phyloP scores from a whole-genome alignment of 306 rosid genomes.

The Acacia crassicarpa region DNA sequence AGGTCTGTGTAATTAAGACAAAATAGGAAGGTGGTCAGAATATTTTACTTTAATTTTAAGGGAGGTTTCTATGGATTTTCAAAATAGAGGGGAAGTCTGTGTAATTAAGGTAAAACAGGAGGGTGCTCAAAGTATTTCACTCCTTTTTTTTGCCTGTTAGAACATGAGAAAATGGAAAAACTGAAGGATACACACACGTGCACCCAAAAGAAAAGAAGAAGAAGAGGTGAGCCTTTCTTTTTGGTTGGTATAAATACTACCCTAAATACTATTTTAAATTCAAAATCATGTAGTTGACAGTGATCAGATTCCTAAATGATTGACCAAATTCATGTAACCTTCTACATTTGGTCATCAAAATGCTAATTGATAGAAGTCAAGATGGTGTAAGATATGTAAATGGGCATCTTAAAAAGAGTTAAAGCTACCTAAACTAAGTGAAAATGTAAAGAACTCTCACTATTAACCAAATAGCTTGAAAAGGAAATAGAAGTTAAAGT shows the following conservation, averaged over 20 bases:
- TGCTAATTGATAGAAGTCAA: slow-evolving; percentile 14
- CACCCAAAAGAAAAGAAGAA: neutral
- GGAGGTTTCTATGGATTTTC: too few species aligned
- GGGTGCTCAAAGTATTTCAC: too few species aligned
- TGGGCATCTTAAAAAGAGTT: neutral
- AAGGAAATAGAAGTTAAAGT: neutral
- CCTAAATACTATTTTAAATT: slow-evolving; percentile 17
- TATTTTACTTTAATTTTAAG: too few species aligned
- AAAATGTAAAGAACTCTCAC: neutral
- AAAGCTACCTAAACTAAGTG: neutral
- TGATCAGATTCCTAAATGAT: slow-evolving; percentile 13
- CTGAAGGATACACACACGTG: neutral
- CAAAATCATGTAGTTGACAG: slow-evolving; percentile 18
- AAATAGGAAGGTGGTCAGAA: too few species aligned
- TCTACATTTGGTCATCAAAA: slow-evolving; percentile 19
- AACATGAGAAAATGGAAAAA: neutral
- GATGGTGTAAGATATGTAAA: slow-evolving; percentile 10
- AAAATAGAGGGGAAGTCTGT: too few species aligned
- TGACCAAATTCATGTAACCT: slow-evolving; percentile 17
- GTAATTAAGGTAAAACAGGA: too few species aligned
- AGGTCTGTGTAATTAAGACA: too few species aligned
- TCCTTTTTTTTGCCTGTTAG: neutral
- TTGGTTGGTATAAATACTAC: neutral
- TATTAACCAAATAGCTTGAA: neutral
- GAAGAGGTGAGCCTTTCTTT: slow-evolving; percentile 12